Evolutionary conservation across 805 yeast species (phyloP), one percentile per base, ranked within the genome.

Genomic region (Gaillardinia entomophila): DNA sequence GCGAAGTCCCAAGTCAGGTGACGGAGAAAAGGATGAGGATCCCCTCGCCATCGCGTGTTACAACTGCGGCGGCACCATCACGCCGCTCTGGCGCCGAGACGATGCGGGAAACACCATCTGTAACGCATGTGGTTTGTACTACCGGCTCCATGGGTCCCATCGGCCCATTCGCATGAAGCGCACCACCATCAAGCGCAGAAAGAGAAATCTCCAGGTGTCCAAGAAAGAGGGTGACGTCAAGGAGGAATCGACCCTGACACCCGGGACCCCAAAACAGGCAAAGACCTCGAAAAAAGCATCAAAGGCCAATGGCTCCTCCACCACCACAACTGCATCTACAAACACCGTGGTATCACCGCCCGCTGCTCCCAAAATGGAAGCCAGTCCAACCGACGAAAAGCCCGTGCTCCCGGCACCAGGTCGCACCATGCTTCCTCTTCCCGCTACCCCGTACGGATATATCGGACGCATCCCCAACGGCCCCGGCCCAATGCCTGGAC

Each of bases 11-110:
- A 19, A 19, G 22, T 6, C 8, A n/a, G 16, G 15, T 13, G 25
- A 26, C 11, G 23, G 16, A 26, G 28, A 31, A 4, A 15, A 27
- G 8, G 53, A 45, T 27, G 55, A 61, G 13, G 74, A 61, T 26
- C 62, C 71, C 18, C 63, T 77, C 30, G 82, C 82, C 8, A 75
- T 85, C 6, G 87, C 94, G 0, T 85, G 95, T 53, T 79, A 74
- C 42, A 86, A 85, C 60, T 85, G 95, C 59, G 79, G 79, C 3
- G 82, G 92, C 10, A 85, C 92, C 1, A 82, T 82, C 35, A 85
- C 95, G 1, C 95, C 95, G 0, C 60, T 85, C 10, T 85, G 95
- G 95, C 69, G 95, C 51, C 65, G 95, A 40, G 89, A 84, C 51
- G 88, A 78, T 42, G 68, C 68, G 4, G 95, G 95, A 3, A 79